Evolutionary conservation across 352 stramenopile species (phyloP), one percentile per base, ranked within the genome.

Genomic region (Peronospora farinosa): DNA sequence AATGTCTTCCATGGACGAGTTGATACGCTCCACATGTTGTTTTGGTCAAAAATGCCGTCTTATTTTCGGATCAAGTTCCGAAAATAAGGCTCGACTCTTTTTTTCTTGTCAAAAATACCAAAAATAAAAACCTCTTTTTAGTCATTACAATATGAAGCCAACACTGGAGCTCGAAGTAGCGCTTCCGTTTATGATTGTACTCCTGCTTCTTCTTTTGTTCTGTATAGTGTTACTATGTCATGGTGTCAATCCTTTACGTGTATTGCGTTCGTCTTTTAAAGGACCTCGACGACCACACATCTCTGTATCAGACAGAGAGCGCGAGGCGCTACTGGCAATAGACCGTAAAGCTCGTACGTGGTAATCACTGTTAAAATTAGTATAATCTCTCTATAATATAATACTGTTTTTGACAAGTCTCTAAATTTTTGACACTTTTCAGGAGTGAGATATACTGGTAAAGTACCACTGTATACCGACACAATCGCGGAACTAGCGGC

Each of bases 211-310:
- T 37, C 19, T 88, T 23, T 85, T 41, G 51, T 54, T 58, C 19
- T 85, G 74, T 42, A 38, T 65, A 5, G 31, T 65, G 39, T 54
- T 90, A 9, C 37, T 79, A 15, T 82, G 59, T 23, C 72, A 85
- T 33, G 79, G 79, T 0, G 54, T 90, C 13, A 64, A 84, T 43
- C 79, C 79, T 25, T 44, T 75, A 54, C 76, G 79, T 2, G 42
- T 90, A 31, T 47, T 88, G 52, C 74, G 77, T 46, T 78, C 77
- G 44, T 56, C 56, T 12, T 87, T 74, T 55, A 84, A 86, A 50
- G 65, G 49, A 19, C 79, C 79, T 35, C 40, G 37, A 10, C 51
- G 44, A 10, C 36, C 51, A 25, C 49, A 40, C 19, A 37, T 67
- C 33, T 62, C 70, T 12, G 42, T 67, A 16, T 70, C 69, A 0